phyloP scores from a whole-genome alignment of 306 rosid genomes.

The Lupinus albus region DNA sequence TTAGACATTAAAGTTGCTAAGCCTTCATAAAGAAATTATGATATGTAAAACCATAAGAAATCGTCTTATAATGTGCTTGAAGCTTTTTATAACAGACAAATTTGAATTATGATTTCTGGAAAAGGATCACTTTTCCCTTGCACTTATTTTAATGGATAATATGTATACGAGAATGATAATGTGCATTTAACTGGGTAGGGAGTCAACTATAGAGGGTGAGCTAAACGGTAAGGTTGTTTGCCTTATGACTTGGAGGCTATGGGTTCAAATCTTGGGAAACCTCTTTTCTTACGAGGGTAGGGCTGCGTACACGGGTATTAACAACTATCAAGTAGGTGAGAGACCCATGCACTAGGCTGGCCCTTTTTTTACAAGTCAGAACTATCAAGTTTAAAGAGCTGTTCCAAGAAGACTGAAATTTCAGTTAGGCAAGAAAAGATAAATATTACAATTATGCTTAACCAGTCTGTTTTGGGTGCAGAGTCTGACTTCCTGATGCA shows the following conservation, averaged over 20 bases:
- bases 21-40: constrained; percentile 28
- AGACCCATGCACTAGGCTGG: no score
- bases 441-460: constrained; percentile 74
- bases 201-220: no score
- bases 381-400: constrained; percentile 19
- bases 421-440: constrained; percentile 26
- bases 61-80: constrained; percentile 9
- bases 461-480: constrained; percentile 82
- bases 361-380: no score
- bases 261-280: no score
- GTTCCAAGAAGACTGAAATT: constrained; percentile 17
- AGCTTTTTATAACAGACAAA: constrained; percentile 16
- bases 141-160: not conserved
- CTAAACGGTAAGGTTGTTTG: no score
- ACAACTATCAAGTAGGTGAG: no score
- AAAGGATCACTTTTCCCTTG: not conserved
- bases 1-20: constrained; percentile 13
- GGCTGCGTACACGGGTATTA: no score
- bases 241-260: no score
- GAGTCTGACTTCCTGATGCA: constrained; percentile 72
- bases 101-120: constrained; percentile 12
- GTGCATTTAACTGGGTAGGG: not conserved
- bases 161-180: constrained; percentile 14
- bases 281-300: no score
- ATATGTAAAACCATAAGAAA: constrained; percentile 22